Percentiles rank a stretch among this genome's conserved stretches.
These are phyloP conservation scores for Lactuca saligna DNA, from an alignment of 129 eudicot species.

Conservation along the genomic window DNA sequence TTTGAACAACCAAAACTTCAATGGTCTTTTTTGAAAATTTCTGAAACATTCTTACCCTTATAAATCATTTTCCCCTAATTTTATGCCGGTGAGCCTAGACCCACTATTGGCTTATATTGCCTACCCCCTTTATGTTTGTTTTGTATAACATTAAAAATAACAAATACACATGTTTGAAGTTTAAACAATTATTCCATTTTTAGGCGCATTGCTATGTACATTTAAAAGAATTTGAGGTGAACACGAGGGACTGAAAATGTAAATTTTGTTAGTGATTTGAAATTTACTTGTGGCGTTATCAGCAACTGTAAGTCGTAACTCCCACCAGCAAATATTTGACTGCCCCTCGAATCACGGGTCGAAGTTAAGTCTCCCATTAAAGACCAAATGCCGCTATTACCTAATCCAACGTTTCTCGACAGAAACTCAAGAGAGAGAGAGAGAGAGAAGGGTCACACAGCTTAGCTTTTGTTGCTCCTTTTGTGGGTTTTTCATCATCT, in stretches of 20 bases:
- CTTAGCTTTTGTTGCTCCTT: neutral
- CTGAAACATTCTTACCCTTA: too few relatives aligned
- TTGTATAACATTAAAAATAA: too few relatives aligned
- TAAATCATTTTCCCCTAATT: too few relatives aligned
- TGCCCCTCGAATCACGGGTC: constrained; percentile 46
- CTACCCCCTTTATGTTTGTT: too few relatives aligned
- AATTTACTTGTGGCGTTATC: constrained; percentile 19
- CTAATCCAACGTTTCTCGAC: constrained; percentile 23
- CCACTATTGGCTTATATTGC: too few relatives aligned
- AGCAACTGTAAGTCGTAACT: constrained; percentile 28
- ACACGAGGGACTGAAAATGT: constrained; percentile 14
- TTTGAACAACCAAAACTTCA: too few relatives aligned
- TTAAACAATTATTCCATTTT: too few relatives aligned
- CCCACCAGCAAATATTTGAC: constrained; percentile 39
- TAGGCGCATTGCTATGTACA: too few relatives aligned
- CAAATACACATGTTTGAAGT: too few relatives aligned
- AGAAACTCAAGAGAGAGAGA: neutral
- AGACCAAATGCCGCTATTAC: constrained; percentile 32
- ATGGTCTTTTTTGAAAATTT: too few relatives aligned
- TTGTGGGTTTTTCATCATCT: constrained; percentile 12
- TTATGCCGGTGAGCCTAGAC: too few relatives aligned
- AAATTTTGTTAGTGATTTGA: neutral
- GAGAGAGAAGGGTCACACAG: neutral
- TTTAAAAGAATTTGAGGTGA: neutral
- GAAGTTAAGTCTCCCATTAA: constrained; percentile 29